phyloP scores from a whole-genome alignment of 805 yeast species.

The Saccharomyces paradoxus region DNA sequence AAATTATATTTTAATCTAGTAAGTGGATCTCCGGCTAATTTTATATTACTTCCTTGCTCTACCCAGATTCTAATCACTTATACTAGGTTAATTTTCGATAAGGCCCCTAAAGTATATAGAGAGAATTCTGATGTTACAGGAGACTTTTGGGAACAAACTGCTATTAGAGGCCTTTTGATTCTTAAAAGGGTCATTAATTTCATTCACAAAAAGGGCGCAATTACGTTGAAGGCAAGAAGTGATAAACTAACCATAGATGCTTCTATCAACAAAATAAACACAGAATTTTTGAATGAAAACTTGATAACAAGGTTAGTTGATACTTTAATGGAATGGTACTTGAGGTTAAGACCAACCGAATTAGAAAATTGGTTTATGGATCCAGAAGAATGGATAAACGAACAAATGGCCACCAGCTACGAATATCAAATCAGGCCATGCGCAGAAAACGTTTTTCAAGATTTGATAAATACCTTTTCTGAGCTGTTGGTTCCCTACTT shows the following conservation, averaged over 20 bases:
- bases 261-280: conserved; percentile 46
- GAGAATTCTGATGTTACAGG: conserved; percentile 43
- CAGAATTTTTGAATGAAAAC: conserved; percentile 50
- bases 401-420: conserved; percentile 67
- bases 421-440: conserved; percentile 82
- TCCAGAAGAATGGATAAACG: conserved; percentile 90
- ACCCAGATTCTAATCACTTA: conserved; percentile 53
- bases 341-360: conserved; percentile 66
- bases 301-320: conserved; percentile 54
- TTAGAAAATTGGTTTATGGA: conserved; percentile 74
- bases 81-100: conserved; percentile 50
- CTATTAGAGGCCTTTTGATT: conserved; percentile 56
- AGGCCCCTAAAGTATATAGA: conserved; percentile 57
- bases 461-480: conserved; percentile 56
- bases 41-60: conserved; percentile 59
- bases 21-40: conserved; percentile 56
- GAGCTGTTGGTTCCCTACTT: conserved; percentile 47
- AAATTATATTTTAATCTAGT: conserved; percentile 61
- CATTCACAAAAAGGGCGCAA: conserved; percentile 58
- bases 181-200: conserved; percentile 58
- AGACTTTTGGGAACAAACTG: conserved; percentile 66
- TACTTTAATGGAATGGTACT: conserved; percentile 61
- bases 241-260: conserved; percentile 56
- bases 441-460: conserved; percentile 77
- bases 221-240: conserved; percentile 52